phyloP scores from a whole-genome alignment of 2,329 filamentous ascomycete species.

The Talaromyces amestolkiae region DNA sequence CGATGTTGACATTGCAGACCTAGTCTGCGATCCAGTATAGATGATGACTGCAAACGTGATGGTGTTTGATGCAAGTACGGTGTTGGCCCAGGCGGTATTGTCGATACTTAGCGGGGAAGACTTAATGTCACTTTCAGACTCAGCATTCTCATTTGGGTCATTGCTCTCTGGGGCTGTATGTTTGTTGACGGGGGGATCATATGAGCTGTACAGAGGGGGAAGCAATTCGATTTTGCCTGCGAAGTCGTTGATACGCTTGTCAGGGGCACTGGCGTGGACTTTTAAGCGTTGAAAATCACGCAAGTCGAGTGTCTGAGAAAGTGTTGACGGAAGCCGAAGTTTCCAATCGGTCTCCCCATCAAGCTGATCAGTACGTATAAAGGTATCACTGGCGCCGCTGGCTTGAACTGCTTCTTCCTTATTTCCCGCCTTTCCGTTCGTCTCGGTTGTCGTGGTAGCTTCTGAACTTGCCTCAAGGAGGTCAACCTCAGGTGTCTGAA shows the following conservation, averaged over 20 bases:
- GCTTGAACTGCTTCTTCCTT: slow-evolving; percentile 33
- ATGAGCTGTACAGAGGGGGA: slow-evolving; percentile 50
- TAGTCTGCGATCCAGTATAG: slow-evolving; percentile 91
- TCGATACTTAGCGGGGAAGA: slow-evolving; percentile 83
- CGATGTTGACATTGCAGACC: slow-evolving; percentile 88
- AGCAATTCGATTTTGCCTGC: slow-evolving; percentile 79
- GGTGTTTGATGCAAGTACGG: slow-evolving; percentile 89
- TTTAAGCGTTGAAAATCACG: slow-evolving; percentile 65
- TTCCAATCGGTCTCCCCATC: slow-evolving; percentile 99
- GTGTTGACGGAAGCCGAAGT: slow-evolving; percentile 76
- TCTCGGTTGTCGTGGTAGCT: slow-evolving; percentile 21
- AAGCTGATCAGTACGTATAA: slow-evolving; percentile 94
- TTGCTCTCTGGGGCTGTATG: slow-evolving; percentile 21
- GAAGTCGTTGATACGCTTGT: slow-evolving; percentile 93
- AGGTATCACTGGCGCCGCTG: slow-evolving; percentile 70
- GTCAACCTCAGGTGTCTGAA: slow-evolving; percentile 26
- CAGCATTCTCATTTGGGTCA: slow-evolving; percentile 22
- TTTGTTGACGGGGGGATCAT: slow-evolving; percentile 45
- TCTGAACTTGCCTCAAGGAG: slow-evolving; percentile 28
- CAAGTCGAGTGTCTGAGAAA: slow-evolving; percentile 75
- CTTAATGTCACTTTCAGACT: slow-evolving; percentile 36
- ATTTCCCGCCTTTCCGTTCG: slow-evolving; percentile 20
- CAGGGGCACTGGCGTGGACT: slow-evolving; percentile 83
- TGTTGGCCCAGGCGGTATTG: slow-evolving; percentile 98
- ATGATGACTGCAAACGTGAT: slow-evolving; percentile 85